Evolutionary conservation across 1,284 basidiomycete genomes (phyloP), one percentile per base, ranked within the genome.

Genomic region (Leucocoprinus gongylophorus): DNA sequence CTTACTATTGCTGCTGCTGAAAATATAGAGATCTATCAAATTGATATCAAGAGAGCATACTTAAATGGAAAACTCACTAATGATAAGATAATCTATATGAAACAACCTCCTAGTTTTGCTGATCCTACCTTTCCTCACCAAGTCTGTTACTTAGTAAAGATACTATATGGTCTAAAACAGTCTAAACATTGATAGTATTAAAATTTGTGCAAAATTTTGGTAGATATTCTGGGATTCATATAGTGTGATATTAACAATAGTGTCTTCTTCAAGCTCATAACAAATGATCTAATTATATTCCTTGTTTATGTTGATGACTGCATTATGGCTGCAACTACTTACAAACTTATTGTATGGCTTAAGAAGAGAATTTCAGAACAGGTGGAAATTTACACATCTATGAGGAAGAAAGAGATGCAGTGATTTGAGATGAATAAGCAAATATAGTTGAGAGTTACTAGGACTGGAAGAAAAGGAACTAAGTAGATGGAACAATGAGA

Each of bases 1-100:
- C 57, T 72, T 3, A 61, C 66, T 0, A 44, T 69, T 0, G 64
- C 67, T 8, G 64, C 68, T 1, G 40, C 41, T 4, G 33, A 59
- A 9, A 55, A 65, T 42, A 57, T 57, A 30, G 56, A 67, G 8
- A 47, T 71, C 13, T 57, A 63, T 8, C 67, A 71, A 49, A 57
- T 68, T 21, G 65, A 73, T 50, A 57, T 72, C 37, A 65, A 63
- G 23, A 57, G 60, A 12, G 68, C 69, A 10, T 26, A 26, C 6
- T 6, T 26, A 26, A 26, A 15, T 15, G 10, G 32, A 4, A 33
- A 33, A 12, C 32, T 12, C 9, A 12, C 32, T 10, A 33, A 33
- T 5, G 32, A 12, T 2, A 3, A 33, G 9, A 10, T 2, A 5
- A 33, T 15, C 32, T 15, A 3, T 12, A 3, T 15, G 9, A 33